A percentile compares a stretch with the other conserved stretches of the same genome.
Conservation (phyloP, 768 basidiomycete genomes). For the Rhizopogon rudus region DNA sequence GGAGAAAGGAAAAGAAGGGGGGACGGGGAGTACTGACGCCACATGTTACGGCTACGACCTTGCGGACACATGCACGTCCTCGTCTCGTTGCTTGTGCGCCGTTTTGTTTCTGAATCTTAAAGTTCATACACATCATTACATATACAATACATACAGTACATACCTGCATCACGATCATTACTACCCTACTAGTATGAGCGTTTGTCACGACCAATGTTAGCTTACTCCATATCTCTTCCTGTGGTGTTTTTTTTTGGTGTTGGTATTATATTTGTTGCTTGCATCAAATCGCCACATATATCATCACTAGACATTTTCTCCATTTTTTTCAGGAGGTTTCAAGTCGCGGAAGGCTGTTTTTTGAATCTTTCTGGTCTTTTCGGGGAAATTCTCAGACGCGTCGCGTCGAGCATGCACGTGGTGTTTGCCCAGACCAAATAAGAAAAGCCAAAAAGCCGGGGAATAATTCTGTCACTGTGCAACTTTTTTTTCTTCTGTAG, state of each 20-base stretch:
- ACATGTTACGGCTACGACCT: constrained; percentile 1
- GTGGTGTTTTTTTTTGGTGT: neutral
- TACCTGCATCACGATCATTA: constrained; percentile 16
- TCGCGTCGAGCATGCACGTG: constrained; percentile 16
- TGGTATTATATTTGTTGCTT: neutral
- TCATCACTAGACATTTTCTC: neutral
- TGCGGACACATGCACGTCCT: neutral
- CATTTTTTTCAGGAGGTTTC: no score
- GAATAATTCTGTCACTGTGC: constrained; percentile 2
- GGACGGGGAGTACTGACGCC: neutral
- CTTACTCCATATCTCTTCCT: neutral
- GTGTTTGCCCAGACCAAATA: constrained; percentile 28
- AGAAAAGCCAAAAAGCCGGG: constrained; percentile 14
- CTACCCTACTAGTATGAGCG: neutral
- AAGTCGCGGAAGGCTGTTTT: no score
- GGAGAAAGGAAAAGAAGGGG: neutral
- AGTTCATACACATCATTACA: constrained; percentile 9
- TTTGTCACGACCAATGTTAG: neutral
- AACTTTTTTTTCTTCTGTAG: constrained; percentile 11
- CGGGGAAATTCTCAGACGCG: neutral
- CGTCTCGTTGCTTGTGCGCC: neutral
- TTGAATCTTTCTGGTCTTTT: neutral
- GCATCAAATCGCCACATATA: constrained; percentile 2
- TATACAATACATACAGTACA: constrained; percentile 12
- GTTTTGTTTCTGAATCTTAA: neutral